Percentiles rank a stretch among this genome's conserved stretches.
Evolutionary conservation across 2,329 filamentous ascomycete species (phyloP).

Genomic region (Pezicula neosporulosa): DNA sequence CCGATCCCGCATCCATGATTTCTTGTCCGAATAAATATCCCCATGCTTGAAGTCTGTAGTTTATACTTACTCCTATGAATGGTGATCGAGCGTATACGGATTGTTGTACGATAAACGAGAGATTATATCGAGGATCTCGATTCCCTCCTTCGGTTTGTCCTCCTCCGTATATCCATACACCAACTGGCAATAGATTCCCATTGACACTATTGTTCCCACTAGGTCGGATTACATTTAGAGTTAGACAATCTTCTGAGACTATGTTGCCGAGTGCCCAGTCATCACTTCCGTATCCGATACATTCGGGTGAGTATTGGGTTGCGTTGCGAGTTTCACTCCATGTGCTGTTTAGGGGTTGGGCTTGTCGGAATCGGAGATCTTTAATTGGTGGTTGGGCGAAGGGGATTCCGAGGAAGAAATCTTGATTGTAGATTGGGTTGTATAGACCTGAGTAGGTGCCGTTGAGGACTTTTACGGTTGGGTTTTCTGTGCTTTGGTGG

Average conservation of each 20-base stretch:
- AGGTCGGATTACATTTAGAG: conserved; percentile 49
- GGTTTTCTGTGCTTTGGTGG: not conserved
- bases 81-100: conserved; percentile 37
- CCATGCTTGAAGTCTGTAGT: conserved; percentile 41
- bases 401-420: conserved; percentile 17
- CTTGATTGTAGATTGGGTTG: conserved; percentile 11
- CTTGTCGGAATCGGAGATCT: conserved; percentile 7
- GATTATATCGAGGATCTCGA: conserved; percentile 49
- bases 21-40: conserved; percentile 40
- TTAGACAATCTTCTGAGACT: conserved; percentile 45
- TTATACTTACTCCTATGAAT: conserved; percentile 41
- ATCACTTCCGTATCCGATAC: conserved; percentile 4
- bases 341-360: conserved; percentile 7
- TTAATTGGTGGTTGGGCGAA: conserved; percentile 12
- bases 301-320: conserved; percentile 1
- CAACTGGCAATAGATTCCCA: conserved; percentile 39
- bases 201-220: conserved; percentile 31
- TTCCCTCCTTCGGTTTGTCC: conserved; percentile 39
- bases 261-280: not conserved
- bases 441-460: conserved; percentile 15
- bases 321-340: conserved; percentile 7
- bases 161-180: conserved; percentile 51
- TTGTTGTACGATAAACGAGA: conserved; percentile 50
- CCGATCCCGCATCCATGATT: conserved; percentile 35
- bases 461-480: conserved; percentile 15